phyloP scores from a whole-genome alignment of 306 rosid species.

The Gleditsia sinensis region DNA sequence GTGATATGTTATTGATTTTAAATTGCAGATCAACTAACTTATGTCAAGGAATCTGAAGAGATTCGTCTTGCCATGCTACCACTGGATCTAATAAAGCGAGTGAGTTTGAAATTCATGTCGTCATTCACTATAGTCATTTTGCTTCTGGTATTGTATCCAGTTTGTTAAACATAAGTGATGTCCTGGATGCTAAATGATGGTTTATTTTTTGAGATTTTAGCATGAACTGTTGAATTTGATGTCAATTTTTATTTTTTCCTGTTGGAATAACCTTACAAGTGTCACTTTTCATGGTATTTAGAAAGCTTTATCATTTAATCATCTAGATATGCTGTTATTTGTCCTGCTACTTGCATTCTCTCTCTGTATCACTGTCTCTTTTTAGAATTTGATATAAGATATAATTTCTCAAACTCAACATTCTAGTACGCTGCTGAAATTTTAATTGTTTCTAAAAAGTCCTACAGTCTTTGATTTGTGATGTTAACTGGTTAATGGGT shows the following conservation, averaged over 20 bases:
- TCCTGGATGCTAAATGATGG: slow-evolving; percentile 13
- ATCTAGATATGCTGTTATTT: background rate
- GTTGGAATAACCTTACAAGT: slow-evolving; percentile 12
- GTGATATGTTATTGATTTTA: slow-evolving; percentile 22
- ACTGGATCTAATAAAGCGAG: slow-evolving; percentile 89
- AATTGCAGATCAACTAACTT: slow-evolving; percentile 68
- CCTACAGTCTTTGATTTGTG: background rate
- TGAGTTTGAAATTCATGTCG: slow-evolving; percentile 40
- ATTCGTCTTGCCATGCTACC: slow-evolving; percentile 92
- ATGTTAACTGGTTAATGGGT: background rate
- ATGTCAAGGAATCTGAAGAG: slow-evolving; percentile 78
- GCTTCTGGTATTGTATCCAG: background rate
- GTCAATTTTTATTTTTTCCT: slow-evolving; percentile 9
- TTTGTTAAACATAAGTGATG: slow-evolving; percentile 22
- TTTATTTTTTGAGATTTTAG: slow-evolving; percentile 20
- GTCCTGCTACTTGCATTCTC: background rate
- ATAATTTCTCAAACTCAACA: background rate
- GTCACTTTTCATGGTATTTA: slow-evolving; percentile 7
- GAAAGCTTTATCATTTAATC: background rate
- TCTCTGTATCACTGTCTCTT: background rate
- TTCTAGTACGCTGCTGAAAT: background rate
- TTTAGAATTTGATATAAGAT: background rate
- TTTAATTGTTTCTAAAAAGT: slow-evolving; percentile 18
- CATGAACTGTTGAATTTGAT: background rate
- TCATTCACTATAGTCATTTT: slow-evolving; percentile 15